Evolutionary conservation across 352 stramenopile species (phyloP).

Genomic region (Pythium volutum): DNA sequence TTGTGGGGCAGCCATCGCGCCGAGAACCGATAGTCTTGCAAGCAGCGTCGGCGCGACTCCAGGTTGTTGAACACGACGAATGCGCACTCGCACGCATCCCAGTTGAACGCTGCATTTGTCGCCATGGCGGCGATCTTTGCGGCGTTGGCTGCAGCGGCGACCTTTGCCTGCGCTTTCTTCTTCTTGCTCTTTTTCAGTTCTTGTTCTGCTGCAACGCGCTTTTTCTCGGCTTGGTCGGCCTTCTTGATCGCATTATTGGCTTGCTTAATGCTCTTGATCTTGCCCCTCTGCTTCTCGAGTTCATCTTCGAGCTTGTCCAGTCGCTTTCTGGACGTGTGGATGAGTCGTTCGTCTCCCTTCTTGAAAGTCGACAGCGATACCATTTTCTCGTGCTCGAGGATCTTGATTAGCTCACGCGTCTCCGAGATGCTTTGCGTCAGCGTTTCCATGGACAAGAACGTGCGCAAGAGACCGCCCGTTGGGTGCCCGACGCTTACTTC

Average conservation of each 20-base stretch:
- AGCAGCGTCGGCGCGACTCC: slow-evolving; percentile 66
- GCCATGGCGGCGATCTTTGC: slow-evolving; percentile 5
- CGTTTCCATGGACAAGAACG: slow-evolving; percentile 72
- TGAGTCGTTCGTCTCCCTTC: slow-evolving; percentile 23
- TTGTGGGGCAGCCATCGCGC: slow-evolving; percentile 35
- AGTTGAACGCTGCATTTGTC: slow-evolving; percentile 42
- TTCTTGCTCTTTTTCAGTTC: slow-evolving; percentile 25
- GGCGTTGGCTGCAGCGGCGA: slow-evolving; percentile 15
- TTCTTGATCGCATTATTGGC: slow-evolving; percentile 10
- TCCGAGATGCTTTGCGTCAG: slow-evolving; percentile 58
- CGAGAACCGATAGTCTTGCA: slow-evolving; percentile 74
- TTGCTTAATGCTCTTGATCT: slow-evolving; percentile 64
- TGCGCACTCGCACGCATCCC: slow-evolving; percentile 65
- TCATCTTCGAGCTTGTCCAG: slow-evolving; percentile 32
- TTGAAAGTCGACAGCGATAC: slow-evolving; percentile 8
- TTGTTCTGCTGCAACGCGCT: slow-evolving; percentile 24
- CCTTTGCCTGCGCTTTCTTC: slow-evolving; percentile 14
- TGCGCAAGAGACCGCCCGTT: slow-evolving; percentile 65
- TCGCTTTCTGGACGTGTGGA: slow-evolving; percentile 11
- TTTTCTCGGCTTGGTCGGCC: slow-evolving; percentile 12
- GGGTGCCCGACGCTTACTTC: slow-evolving; percentile 85
- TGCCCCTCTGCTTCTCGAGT: slow-evolving; percentile 41
- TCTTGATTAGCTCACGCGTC: slow-evolving; percentile 45
- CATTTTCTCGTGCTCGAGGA: slow-evolving; percentile 35
- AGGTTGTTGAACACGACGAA: slow-evolving; percentile 89